phyloP scores from a whole-genome alignment of 163 green algal genomes.

The Chloroidium sp. region DNA sequence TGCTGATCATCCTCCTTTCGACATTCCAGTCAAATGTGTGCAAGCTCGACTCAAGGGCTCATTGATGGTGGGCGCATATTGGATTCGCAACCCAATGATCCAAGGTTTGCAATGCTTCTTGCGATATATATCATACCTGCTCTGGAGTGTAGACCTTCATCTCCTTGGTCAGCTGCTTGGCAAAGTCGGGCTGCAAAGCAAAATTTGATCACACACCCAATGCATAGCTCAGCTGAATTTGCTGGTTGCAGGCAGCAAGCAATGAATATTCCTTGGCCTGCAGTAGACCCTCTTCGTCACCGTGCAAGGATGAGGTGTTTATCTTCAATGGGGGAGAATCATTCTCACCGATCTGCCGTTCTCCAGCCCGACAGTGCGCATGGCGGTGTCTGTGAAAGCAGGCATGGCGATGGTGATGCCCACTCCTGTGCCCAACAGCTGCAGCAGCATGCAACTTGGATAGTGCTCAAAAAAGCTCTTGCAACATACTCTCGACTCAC shows the following conservation, averaged over 20 bases:
- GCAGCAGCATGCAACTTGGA: background rate
- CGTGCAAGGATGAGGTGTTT: too few relatives aligned
- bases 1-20: too few relatives aligned
- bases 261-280: background rate
- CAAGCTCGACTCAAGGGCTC: too few relatives aligned
- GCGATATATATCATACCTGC: background rate
- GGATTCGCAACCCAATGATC: too few relatives aligned
- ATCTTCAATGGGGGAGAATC: background rate
- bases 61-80: too few relatives aligned
- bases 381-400: slow-evolving; percentile 48
- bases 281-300: too few relatives aligned
- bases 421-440: slow-evolving; percentile 45
- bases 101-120: too few relatives aligned
- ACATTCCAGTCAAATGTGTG: too few relatives aligned
- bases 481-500: too few relatives aligned
- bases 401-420: slow-evolving; percentile 48
- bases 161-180: background rate
- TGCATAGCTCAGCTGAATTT: too few relatives aligned
- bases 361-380: slow-evolving; percentile 1
- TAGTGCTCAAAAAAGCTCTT: background rate
- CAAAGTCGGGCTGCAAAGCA: background rate
- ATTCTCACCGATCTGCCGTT: background rate
- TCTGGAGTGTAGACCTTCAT: background rate
- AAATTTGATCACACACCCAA: too few relatives aligned
- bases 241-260: background rate